These are phyloP conservation scores for Arabidopsis suecica DNA, from an alignment of 345 rosid genomes.

Conservation along the genomic window DNA sequence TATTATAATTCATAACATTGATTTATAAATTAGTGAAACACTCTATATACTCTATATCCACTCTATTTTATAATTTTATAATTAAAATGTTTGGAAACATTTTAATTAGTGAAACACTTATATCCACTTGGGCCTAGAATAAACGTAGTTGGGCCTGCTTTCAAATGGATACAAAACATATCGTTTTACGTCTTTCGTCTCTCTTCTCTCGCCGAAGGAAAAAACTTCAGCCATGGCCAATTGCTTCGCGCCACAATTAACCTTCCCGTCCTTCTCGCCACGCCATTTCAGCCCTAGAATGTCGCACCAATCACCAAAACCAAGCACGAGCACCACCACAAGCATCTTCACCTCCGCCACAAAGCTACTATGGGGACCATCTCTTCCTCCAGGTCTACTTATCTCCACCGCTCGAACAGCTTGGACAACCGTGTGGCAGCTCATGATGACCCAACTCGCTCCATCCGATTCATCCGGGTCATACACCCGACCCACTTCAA, in stretches of 20 bases:
- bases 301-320: slow-evolving; percentile 47
- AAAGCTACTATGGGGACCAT: slow-evolving; percentile 83
- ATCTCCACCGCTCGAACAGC: slow-evolving; percentile 76
- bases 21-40: too few species aligned
- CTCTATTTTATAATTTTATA: too few species aligned
- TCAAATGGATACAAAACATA: slow-evolving; percentile 2
- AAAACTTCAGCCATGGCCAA: slow-evolving; percentile 38
- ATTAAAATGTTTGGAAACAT: too few species aligned
- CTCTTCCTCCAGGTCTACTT: slow-evolving; percentile 91
- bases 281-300: slow-evolving; percentile 51
- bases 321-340: slow-evolving; percentile 10
- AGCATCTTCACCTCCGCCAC: slow-evolving; percentile 56
- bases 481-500: slow-evolving; percentile 79
- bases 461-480: slow-evolving; percentile 83
- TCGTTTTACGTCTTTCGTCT: slow-evolving; percentile 13
- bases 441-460: slow-evolving; percentile 95
- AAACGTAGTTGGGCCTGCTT: slow-evolving; percentile 8
- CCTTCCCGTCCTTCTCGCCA: slow-evolving; percentile 30
- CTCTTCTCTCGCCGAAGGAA: slow-evolving; percentile 6
- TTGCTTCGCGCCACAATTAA: slow-evolving; percentile 28
- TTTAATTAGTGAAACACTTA: not conserved
- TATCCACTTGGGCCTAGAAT: not conserved
- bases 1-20: too few species aligned
- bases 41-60: too few species aligned
- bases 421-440: slow-evolving; percentile 77